phyloP scores from a whole-genome alignment of 768 basidiomycete genomes.

The Termitomyces sp. region DNA sequence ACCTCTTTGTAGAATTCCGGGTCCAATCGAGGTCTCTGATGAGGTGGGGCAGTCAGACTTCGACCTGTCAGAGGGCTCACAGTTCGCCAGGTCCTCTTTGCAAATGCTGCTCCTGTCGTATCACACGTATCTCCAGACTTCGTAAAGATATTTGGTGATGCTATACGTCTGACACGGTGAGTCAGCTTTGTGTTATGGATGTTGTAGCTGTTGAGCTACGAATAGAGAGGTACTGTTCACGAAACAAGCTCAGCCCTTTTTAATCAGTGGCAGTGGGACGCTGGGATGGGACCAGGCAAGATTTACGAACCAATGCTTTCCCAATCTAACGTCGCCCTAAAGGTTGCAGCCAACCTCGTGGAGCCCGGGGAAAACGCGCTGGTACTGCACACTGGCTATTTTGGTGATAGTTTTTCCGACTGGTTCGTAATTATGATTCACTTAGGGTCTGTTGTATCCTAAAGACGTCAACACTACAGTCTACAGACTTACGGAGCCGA shows the following conservation, averaged over 20 bases:
- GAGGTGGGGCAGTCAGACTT: conserved; percentile 22
- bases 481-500: conserved; percentile 85
- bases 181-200: conserved; percentile 11
- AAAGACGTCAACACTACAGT: conserved; percentile 29
- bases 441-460: background rate
- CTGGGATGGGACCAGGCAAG: conserved; percentile 92
- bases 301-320: background rate
- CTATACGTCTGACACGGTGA: conserved; percentile 77
- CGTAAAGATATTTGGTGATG: conserved; percentile 82
- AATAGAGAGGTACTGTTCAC: conserved; percentile 73
- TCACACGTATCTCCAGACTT: conserved; percentile 90
- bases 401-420: conserved; percentile 85
- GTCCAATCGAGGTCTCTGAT: conserved; percentile 56
- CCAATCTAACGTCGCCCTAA: conserved; percentile 3
- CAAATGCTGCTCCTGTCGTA: conserved; percentile 90
- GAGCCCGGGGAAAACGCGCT: conserved; percentile 73
- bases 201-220: conserved; percentile 5
- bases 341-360: conserved; percentile 91
- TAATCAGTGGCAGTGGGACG: conserved; percentile 93
- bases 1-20: conserved; percentile 44
- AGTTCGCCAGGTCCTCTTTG: conserved; percentile 66
- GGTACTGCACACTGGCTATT: conserved; percentile 89
- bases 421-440: conserved; percentile 45
- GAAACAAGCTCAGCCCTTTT: conserved; percentile 77
- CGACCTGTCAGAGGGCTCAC: background rate